Base-by-base conservation (phyloP, 345 rosid species). In the Pistacia vera region DNA sequence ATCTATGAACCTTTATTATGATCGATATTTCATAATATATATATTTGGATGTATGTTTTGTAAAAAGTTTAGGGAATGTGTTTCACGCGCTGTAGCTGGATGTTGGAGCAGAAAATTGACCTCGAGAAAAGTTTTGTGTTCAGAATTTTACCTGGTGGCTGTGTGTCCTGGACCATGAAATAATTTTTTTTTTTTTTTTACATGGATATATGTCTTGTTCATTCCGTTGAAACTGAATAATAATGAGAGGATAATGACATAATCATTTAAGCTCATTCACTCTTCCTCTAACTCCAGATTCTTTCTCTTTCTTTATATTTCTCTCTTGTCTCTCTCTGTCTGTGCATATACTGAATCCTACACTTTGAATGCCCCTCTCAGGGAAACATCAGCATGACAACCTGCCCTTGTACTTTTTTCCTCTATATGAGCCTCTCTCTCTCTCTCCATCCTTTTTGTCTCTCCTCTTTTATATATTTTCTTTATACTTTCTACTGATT, bases 341-440 rank as follows among this genome's bases (percentile, higher is more conserved):
- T 61, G 11, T 61, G 57, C 70, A 76, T 76, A 51, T 48, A 68
- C 69, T 79, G 78, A 78, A 79, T 76, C 74, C 83, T 51, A 75
- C 84, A 66, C 84, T 83, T 83, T 81, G 81, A 84, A 81, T 78
- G 87, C 86, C 83, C 67, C 87, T 77, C 61, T 16, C 75, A 73
- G 80, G 81, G 86, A 84, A 79, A 80, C 86, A 85, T 83, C 88
- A 84, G 78, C 86, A 75, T 85, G 81, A 81, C 86, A 85, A 79
- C 80, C 75, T 49, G 76, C 75, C 11, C 20, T 56, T 73, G 63
- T 75, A 66, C 80, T 28, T 67, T 76, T 77, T 18, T 22, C 20
- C 69, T 59, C 48, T 56, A 41, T 74, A 68, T 84, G 78, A 80
- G 76, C 80, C 72, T 54, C 77, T 81, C 62, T 54, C 60, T 68